Evolutionary conservation across 352 stramenopile species (phyloP).

Genomic region (Phytophthora aleatoria): DNA sequence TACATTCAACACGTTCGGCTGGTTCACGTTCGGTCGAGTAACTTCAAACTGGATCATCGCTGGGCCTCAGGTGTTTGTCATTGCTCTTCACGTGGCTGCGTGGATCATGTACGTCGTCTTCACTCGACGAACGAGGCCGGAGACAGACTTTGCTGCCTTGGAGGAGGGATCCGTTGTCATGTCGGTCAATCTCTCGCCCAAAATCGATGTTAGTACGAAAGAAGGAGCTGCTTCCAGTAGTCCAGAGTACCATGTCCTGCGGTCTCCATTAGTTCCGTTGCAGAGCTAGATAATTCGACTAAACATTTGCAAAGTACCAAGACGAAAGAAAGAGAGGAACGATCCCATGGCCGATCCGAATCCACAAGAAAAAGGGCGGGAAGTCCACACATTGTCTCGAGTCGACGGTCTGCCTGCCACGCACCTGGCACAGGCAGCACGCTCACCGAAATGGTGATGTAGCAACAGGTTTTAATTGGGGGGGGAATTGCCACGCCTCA

Average conservation of each 20-base stretch:
- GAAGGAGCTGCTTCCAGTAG: constrained; percentile 9
- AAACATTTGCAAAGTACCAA: background rate
- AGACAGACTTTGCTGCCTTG: constrained; percentile 3
- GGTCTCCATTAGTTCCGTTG: constrained; percentile 23
- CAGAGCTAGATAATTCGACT: constrained; percentile 12
- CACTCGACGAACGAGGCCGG: constrained; percentile 7
- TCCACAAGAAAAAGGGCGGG: too few species aligned
- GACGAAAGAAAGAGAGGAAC: background rate
- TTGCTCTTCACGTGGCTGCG: constrained; percentile 36
- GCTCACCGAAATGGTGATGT: too few species aligned
- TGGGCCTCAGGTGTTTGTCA: constrained; percentile 47
- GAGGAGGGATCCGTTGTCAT: constrained; percentile 16
- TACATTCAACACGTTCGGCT: constrained; percentile 56
- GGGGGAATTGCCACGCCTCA: too few species aligned
- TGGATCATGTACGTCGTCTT: constrained; percentile 44
- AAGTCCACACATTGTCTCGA: too few species aligned
- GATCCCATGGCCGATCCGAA: background rate
- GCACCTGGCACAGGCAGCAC: too few species aligned
- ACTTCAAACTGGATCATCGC: constrained; percentile 63
- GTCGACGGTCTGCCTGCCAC: too few species aligned
- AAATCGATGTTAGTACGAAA: constrained; percentile 15
- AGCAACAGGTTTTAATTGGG: too few species aligned
- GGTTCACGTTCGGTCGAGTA: constrained; percentile 54
- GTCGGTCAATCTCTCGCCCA: constrained; percentile 26
- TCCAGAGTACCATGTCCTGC: constrained; percentile 25